Conservation (phyloP, 352 stramenopile genomes). For the Pythium angustatum region DNA sequence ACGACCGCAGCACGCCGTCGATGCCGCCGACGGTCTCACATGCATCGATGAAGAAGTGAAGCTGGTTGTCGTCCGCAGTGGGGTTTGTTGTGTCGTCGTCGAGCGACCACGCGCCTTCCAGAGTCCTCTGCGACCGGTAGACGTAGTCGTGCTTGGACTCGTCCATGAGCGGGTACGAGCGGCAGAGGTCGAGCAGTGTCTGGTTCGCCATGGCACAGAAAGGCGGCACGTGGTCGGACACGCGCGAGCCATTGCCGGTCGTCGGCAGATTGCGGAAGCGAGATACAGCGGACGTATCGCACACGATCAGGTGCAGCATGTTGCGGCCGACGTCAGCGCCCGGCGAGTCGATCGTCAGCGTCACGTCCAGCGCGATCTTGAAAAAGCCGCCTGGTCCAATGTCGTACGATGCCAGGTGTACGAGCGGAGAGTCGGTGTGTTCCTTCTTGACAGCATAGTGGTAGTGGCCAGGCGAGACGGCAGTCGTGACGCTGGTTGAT, state of each 20-base stretch:
- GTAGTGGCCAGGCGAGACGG: slow-evolving; percentile 3
- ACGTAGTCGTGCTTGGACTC: slow-evolving; percentile 34
- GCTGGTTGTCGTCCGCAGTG: slow-evolving; percentile 17
- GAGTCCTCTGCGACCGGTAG: slow-evolving; percentile 41
- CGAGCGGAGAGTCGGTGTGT: slow-evolving; percentile 15
- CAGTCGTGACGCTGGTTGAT: neutral
- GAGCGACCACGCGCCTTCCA: slow-evolving; percentile 12
- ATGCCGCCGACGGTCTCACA: slow-evolving; percentile 53
- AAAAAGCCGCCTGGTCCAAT: slow-evolving; percentile 43
- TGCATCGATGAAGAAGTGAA: slow-evolving; percentile 52
- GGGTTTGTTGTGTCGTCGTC: neutral
- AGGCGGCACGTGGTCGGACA: slow-evolving; percentile 19
- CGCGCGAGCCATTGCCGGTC: slow-evolving; percentile 9
- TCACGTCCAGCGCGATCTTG: slow-evolving; percentile 43
- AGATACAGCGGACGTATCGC: slow-evolving; percentile 25
- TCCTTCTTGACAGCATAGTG: slow-evolving; percentile 25
- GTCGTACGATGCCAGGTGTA: slow-evolving; percentile 41
- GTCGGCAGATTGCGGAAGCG: slow-evolving; percentile 15
- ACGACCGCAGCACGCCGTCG: slow-evolving; percentile 51
- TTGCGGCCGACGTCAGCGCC: slow-evolving; percentile 34
- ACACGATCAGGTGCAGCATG: slow-evolving; percentile 56
- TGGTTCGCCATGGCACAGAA: slow-evolving; percentile 58
- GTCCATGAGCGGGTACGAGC: slow-evolving; percentile 48
- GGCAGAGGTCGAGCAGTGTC: slow-evolving; percentile 50
- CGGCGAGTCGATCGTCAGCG: slow-evolving; percentile 33